phyloP scores from a whole-genome alignment of 441 rosid genomes.

The Syzygium malaccense region DNA sequence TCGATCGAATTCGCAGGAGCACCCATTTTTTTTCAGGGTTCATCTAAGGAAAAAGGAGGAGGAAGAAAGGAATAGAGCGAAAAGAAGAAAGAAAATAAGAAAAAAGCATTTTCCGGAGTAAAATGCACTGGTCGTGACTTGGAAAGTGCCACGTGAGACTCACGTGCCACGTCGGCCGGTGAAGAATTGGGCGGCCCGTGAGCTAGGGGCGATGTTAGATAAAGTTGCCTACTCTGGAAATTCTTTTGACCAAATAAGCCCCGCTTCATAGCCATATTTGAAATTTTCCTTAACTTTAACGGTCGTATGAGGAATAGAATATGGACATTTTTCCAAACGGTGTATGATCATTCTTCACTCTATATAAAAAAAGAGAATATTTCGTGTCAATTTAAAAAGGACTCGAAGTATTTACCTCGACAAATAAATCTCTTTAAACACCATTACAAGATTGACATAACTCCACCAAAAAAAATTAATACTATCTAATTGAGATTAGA shows the following conservation, averaged over 20 bases:
- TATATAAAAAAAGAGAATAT: not conserved
- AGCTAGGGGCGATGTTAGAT: not conserved
- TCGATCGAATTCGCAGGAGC: not conserved
- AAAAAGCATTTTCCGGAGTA: not conserved
- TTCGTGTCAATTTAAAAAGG: not conserved
- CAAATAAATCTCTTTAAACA: not conserved
- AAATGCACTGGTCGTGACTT: not conserved
- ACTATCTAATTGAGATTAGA: not conserved
- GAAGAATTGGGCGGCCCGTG: not conserved
- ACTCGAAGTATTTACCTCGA: not conserved
- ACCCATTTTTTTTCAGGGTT: not conserved
- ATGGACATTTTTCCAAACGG: rapidly evolving
- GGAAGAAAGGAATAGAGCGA: not conserved
- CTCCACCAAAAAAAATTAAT: not conserved
- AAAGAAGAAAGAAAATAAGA: not conserved
- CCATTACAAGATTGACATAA: not conserved
- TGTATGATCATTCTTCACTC: not conserved
- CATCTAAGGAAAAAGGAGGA: not conserved
- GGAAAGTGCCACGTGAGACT: not conserved
- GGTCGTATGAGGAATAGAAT: rapidly evolving
- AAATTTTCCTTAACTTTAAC: not conserved
- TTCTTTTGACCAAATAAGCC: rapidly evolving
- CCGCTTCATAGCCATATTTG: not conserved
- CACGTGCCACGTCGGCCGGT: no score
- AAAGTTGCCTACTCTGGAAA: not conserved